Conservation (phyloP, 176 grass and related monocot genomes). For the Carex scoparia region DNA sequence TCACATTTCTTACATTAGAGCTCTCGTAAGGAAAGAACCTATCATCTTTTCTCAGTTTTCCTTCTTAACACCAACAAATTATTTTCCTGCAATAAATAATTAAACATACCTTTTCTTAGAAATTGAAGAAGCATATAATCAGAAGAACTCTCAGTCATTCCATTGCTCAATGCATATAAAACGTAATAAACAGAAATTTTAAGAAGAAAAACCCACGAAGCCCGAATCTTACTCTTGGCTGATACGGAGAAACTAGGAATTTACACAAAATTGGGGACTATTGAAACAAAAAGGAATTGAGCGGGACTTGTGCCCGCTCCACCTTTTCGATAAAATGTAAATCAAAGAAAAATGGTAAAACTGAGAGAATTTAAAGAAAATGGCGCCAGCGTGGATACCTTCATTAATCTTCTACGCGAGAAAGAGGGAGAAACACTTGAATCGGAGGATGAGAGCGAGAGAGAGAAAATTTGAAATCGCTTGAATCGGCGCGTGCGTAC, state of each 20-base stretch:
- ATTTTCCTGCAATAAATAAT: slow-evolving; percentile 6
- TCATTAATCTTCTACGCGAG: not conserved
- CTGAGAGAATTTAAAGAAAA: not conserved
- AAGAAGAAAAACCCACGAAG: not conserved
- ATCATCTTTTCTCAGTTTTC: slow-evolving; percentile 41
- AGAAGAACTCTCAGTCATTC: not conserved
- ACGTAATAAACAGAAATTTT: not conserved
- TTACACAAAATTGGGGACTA: not conserved
- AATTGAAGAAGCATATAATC: not conserved
- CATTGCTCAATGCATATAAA: not conserved
- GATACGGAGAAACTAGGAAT: not conserved
- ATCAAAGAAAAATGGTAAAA: slow-evolving; percentile 12
- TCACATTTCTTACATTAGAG: slow-evolving; percentile 47
- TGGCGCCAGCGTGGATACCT: not conserved
- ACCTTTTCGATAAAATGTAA: not conserved
- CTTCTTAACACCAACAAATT: not conserved
- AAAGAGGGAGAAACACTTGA: slow-evolving; percentile 8
- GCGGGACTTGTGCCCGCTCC: slow-evolving; percentile 9
- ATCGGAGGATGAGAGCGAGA: not conserved
- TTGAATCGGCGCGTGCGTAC: not conserved
- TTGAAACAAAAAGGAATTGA: not conserved
- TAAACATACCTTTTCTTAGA: not conserved
- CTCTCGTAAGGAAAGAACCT: slow-evolving; percentile 45
- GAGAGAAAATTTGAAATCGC: not conserved
- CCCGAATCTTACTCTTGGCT: not conserved